Evolutionary conservation across 352 stramenopile genomes (phyloP).

Genomic region (Aphanomyces astaci): DNA sequence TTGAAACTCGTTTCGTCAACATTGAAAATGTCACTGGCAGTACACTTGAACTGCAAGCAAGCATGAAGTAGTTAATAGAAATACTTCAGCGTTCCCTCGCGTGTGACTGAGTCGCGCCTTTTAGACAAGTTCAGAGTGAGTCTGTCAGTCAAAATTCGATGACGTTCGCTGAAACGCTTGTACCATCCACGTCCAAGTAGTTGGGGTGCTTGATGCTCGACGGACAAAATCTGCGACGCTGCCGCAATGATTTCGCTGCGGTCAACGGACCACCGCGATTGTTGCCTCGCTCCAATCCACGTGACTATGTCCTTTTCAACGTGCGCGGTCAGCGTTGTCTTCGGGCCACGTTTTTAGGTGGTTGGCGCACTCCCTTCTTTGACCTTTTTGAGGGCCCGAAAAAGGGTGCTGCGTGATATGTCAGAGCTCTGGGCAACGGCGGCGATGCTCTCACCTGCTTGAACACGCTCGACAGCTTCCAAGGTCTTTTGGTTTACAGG

Average conservation of each 20-base stretch:
- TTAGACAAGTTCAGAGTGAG: not conserved
- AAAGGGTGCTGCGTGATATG: no score
- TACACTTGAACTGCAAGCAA: not conserved
- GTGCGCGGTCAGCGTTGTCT: not conserved
- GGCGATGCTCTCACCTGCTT: no score
- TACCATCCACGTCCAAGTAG: not conserved
- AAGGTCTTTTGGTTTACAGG: no score
- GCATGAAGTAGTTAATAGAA: not conserved
- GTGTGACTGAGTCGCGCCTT: not conserved
- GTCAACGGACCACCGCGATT: not conserved
- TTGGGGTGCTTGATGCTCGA: not conserved
- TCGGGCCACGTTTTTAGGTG: not conserved
- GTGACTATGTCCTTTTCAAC: not conserved
- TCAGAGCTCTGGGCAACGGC: no score
- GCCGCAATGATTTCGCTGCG: not conserved
- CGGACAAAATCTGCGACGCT: not conserved
- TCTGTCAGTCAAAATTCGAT: not conserved
- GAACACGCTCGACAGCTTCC: no score
- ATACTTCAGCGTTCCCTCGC: not conserved
- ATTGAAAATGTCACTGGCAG: not conserved
- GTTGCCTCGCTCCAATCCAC: not conserved
- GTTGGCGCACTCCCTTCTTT: not conserved
- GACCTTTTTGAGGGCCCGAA: no score
- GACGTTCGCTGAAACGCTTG: not conserved
- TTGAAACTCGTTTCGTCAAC: conserved; percentile 12